These are phyloP conservation scores for Microsporum audouinii DNA, from an alignment of 2,329 filamentous ascomycete species.

Conservation along the genomic window DNA sequence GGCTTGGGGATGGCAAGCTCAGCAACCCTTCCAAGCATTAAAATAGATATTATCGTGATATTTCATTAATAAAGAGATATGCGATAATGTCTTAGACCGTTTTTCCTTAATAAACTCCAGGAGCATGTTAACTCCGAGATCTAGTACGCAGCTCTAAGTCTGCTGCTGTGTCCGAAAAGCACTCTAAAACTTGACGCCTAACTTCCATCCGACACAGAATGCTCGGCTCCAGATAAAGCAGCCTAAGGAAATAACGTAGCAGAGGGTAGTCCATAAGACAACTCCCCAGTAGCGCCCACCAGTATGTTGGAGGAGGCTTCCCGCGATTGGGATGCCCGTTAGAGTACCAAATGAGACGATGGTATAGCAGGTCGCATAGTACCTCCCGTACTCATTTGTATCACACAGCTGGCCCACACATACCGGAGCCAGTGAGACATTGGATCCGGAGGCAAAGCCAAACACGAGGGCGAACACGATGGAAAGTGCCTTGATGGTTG, in stretches of 20 bases:
- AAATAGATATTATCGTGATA: no score
- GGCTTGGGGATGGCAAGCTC: no score
- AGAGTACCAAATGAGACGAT: constrained; percentile 19
- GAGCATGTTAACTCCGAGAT: neutral
- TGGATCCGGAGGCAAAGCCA: constrained; percentile 21
- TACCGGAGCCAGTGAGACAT: constrained; percentile 23
- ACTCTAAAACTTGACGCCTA: constrained; percentile 1
- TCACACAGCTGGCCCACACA: constrained; percentile 23
- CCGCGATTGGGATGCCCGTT: constrained; percentile 20
- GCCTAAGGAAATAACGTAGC: neutral
- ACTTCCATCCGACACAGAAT: constrained; percentile 3
- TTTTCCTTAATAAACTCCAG: neutral
- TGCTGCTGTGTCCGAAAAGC: neutral
- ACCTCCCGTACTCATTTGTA: constrained; percentile 21
- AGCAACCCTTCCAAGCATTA: no score
- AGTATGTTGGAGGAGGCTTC: constrained; percentile 15
- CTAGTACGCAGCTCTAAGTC: neutral
- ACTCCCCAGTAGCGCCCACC: constrained; percentile 8
- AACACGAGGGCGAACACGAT: constrained; percentile 19
- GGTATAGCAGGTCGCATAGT: constrained; percentile 19
- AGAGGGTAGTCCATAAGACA: constrained; percentile 3
- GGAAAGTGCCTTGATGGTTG: constrained; percentile 37
- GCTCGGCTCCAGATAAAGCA: constrained; percentile 5
- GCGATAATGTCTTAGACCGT: neutral
- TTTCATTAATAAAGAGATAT: neutral